Conservation (phyloP, 2,329 filamentous ascomycete genomes). For the Penicillium digitatum region DNA sequence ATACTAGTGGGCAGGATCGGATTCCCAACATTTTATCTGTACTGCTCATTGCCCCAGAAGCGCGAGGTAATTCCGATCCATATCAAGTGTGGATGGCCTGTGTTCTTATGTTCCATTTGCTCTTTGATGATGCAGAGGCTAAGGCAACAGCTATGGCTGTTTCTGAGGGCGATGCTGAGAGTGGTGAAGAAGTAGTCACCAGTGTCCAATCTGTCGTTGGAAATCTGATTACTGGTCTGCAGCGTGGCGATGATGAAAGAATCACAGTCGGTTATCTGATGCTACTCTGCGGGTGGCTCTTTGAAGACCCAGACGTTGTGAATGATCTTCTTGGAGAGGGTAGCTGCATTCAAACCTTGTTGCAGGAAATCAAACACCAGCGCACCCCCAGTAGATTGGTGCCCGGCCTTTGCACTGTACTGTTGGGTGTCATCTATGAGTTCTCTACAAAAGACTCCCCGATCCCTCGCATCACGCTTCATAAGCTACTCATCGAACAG, state of each 20-base stretch:
- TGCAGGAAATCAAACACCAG: constrained; percentile 67
- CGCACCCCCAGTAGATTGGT: constrained; percentile 61
- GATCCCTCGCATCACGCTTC: constrained; percentile 73
- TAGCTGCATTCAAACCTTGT: constrained; percentile 81
- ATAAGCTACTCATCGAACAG: constrained; percentile 69
- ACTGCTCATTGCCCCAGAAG: constrained; percentile 64
- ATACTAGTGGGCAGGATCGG: constrained; percentile 71
- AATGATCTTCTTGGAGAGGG: constrained; percentile 91
- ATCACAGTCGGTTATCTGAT: constrained; percentile 83
- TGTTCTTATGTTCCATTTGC: constrained; percentile 77
- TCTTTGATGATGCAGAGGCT: constrained; percentile 73
- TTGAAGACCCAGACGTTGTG: constrained; percentile 84
- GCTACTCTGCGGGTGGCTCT: constrained; percentile 83
- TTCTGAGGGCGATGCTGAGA: constrained; percentile 81
- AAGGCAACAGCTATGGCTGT: constrained; percentile 77
- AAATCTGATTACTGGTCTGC: constrained; percentile 76
- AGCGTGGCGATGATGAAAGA: constrained; percentile 71
- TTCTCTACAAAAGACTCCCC: constrained; percentile 98
- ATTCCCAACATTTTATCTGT: constrained; percentile 85
- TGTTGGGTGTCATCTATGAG: constrained; percentile 88
- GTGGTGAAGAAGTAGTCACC: constrained; percentile 90
- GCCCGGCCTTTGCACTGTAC: constrained; percentile 75
- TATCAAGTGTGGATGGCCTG: constrained; percentile 89
- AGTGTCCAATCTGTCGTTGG: constrained; percentile 84
- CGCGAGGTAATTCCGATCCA: constrained; percentile 65